phyloP scores from a whole-genome alignment of 805 yeast genomes.

The Zygoascus biomembranicola region DNA sequence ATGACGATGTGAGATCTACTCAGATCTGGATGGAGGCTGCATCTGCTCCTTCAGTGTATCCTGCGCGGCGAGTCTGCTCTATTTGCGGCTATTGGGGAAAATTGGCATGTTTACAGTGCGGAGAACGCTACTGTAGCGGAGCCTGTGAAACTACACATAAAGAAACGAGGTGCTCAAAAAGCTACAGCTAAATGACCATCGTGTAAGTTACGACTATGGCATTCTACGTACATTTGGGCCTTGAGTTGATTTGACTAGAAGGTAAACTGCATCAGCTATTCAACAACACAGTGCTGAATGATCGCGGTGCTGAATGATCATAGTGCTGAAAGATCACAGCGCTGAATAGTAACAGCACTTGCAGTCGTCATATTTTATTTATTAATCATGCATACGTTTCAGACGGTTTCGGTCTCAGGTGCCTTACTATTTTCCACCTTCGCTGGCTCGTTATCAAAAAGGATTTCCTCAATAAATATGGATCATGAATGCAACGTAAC shows the following conservation, averaged over 20 bases:
- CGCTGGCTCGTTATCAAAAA: too few relatives aligned
- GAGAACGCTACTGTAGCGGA: conserved; percentile 29
- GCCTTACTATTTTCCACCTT: too few relatives aligned
- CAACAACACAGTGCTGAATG: neutral
- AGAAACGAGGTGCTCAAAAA: conserved; percentile 30
- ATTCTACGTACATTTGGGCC: too few relatives aligned
- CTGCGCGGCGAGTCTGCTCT: conserved; percentile 28
- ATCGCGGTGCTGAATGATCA: neutral
- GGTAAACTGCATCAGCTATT: too few relatives aligned
- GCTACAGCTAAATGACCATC: conserved; percentile 14
- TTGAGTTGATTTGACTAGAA: too few relatives aligned
- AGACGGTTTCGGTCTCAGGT: too few relatives aligned
- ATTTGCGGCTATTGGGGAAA: conserved; percentile 35
- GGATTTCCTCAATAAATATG: too few relatives aligned
- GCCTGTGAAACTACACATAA: conserved; percentile 30
- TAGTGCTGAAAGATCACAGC: neutral
- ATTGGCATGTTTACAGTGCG: conserved; percentile 30
- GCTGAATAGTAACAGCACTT: too few relatives aligned
- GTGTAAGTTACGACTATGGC: too few relatives aligned
- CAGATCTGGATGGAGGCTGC: conserved; percentile 24
- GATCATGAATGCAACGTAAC: too few relatives aligned
- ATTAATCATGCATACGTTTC: too few relatives aligned
- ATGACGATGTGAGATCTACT: conserved; percentile 32
- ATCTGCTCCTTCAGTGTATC: conserved; percentile 30
- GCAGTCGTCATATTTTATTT: too few relatives aligned